Evolutionary conservation across 2,329 filamentous ascomycete genomes (phyloP).

Genomic region (Teratosphaeriaceae sp.): DNA sequence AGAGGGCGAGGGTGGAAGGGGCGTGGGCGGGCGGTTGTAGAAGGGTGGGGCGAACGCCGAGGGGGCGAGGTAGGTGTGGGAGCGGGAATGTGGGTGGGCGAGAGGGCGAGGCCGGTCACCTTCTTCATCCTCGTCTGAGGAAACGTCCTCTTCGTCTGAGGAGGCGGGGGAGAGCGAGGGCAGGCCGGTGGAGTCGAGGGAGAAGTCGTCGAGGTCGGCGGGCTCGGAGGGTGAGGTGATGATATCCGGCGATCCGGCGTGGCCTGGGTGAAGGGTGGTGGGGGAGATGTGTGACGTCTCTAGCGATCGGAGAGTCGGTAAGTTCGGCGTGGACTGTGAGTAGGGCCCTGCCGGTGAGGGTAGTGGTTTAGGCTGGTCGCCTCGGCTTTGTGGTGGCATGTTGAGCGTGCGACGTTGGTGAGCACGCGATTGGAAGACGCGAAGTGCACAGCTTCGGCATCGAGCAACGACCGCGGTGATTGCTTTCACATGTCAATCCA

Average conservation of each 20-base stretch:
- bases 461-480: background rate
- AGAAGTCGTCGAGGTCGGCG: constrained; percentile 33
- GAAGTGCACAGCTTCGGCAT: background rate
- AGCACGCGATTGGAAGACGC: background rate
- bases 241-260: constrained; percentile 16
- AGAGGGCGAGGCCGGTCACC: constrained; percentile 31
- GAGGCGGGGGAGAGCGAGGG: constrained; percentile 23
- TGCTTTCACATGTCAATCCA: background rate
- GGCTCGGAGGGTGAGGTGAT: constrained; percentile 33
- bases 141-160: constrained; percentile 22
- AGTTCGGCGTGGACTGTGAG: constrained; percentile 42
- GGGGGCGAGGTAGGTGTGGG: constrained; percentile 39
- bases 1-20: constrained; percentile 84
- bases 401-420: background rate
- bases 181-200: constrained; percentile 24
- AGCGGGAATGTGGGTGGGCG: constrained; percentile 37
- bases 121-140: constrained; percentile 21
- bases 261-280: constrained; percentile 5
- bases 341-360: constrained; percentile 34
- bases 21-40: constrained; percentile 94
- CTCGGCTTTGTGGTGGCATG: constrained; percentile 38
- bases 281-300: constrained; percentile 1
- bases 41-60: constrained; percentile 69
- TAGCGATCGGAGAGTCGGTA: constrained; percentile 36
- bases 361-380: constrained; percentile 18